A percentile compares a stretch with the other conserved stretches of the same genome.
Conservation (phyloP, 2,329 filamentous ascomycete genomes). For the Nectriaceae sp. region DNA sequence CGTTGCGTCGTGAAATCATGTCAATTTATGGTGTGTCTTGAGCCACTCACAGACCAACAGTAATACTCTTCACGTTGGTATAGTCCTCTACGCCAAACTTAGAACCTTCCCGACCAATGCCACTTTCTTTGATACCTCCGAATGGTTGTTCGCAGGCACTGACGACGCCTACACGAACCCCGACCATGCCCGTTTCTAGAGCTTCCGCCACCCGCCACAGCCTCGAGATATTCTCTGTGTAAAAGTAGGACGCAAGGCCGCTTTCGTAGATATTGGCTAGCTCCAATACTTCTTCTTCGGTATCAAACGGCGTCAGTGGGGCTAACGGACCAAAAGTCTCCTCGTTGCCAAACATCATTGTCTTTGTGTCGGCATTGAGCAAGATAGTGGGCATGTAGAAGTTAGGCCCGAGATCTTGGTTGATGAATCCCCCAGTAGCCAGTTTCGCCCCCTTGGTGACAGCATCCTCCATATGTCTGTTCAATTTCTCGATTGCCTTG, state of each 20-base stretch:
- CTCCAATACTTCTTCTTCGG: neutral
- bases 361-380: neutral
- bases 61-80: no score
- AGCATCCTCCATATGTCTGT: neutral
- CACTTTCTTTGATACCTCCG: neutral
- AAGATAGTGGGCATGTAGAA: neutral
- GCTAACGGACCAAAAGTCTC: neutral
- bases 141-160: neutral
- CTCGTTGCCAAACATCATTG: neutral
- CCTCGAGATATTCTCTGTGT: neutral
- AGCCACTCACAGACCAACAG: no score
- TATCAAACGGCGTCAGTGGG: neutral
- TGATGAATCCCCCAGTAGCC: neutral
- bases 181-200: neutral
- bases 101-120: neutral
- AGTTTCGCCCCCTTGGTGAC: neutral
- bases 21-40: no score
- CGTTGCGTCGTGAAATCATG: no score
- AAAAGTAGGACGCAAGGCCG: neutral
- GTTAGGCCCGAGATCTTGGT: neutral
- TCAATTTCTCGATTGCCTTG: neutral
- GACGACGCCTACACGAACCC: neutral
- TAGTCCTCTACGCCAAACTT: no score
- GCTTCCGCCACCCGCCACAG: neutral
- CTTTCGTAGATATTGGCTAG: neutral